These are phyloP conservation scores for Backusella tarrabulga DNA, from an alignment of 192 early-diverging fungal species.

Conservation along the genomic window DNA sequence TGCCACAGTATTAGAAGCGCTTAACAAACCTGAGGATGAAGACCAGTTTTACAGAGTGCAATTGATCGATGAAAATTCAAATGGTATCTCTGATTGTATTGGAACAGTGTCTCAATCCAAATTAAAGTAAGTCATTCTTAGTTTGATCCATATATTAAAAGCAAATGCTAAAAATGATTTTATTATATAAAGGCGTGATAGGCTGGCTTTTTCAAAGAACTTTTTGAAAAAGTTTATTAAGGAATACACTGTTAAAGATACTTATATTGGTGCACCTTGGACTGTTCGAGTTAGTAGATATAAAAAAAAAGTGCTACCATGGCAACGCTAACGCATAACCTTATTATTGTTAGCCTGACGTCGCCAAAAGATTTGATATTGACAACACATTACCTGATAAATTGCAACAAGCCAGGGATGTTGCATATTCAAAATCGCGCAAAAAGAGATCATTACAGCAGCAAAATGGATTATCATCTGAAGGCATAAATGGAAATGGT, in stretches of 20 bases:
- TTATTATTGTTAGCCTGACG: constrained; percentile 15
- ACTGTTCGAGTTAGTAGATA: constrained; percentile 52
- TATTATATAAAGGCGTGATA: constrained; percentile 46
- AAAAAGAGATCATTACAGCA: constrained; percentile 12
- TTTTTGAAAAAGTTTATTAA: constrained; percentile 70
- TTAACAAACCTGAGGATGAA: constrained; percentile 11
- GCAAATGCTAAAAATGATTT: too few relatives aligned
- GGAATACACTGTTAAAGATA: constrained; percentile 63
- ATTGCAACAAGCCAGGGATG: constrained; percentile 18
- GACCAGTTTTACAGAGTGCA: constrained; percentile 47
- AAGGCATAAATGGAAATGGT: neutral
- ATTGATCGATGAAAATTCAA: constrained; percentile 51
- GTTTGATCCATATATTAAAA: too few relatives aligned
- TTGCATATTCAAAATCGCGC: constrained; percentile 19
- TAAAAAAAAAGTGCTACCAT: neutral
- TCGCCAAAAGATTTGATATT: constrained; percentile 50
- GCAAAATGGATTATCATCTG: neutral
- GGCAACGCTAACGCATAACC: neutral
- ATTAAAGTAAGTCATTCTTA: constrained; percentile 29
- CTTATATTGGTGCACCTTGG: constrained; percentile 73
- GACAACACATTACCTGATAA: constrained; percentile 10
- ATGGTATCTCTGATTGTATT: constrained; percentile 50
- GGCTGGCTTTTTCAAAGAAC: constrained; percentile 67
- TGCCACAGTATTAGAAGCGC: constrained; percentile 35
- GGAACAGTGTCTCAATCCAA: constrained; percentile 34